Percentiles rank a stretch among this genome's conserved stretches.
Conservation (phyloP, 2,329 filamentous ascomycete species). For the Coleophoma crateriformis region DNA sequence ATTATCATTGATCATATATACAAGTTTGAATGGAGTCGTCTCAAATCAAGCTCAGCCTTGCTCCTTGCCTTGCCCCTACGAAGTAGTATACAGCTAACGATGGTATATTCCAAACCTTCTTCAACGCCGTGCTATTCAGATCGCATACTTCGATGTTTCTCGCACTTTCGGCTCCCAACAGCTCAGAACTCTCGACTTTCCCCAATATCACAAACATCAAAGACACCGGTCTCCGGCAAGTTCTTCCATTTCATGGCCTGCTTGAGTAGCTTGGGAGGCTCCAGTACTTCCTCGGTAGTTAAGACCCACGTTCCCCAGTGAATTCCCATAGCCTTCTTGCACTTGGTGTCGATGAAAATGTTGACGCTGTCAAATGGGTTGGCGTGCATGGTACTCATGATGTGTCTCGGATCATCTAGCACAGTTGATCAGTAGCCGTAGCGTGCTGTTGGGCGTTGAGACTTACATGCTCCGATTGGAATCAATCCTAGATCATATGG, state of each 20-base stretch:
- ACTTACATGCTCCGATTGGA: constrained; percentile 73
- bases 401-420: constrained; percentile 53
- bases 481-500: constrained; percentile 90
- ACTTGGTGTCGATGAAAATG: constrained; percentile 81
- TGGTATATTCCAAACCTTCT: no score
- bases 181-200: constrained; percentile 70
- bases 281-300: constrained; percentile 77
- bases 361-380: constrained; percentile 84
- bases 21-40: no score
- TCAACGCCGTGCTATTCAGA: no score
- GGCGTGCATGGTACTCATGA: constrained; percentile 80
- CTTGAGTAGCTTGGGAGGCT: constrained; percentile 70
- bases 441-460: no score
- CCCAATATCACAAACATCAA: constrained; percentile 80
- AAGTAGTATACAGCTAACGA: no score
- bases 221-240: constrained; percentile 65
- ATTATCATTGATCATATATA: no score
- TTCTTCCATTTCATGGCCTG: constrained; percentile 65
- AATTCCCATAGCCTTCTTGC: constrained; percentile 73
- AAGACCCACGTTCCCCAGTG: constrained; percentile 92
- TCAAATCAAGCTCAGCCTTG: no score
- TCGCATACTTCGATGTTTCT: no score
- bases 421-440: no score
- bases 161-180: not conserved
- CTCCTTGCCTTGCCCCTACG: no score